These are phyloP conservation scores for Pseudozyma sp. DNA, from an alignment of 1,284 basidiomycete genomes.

Conservation along the genomic window DNA sequence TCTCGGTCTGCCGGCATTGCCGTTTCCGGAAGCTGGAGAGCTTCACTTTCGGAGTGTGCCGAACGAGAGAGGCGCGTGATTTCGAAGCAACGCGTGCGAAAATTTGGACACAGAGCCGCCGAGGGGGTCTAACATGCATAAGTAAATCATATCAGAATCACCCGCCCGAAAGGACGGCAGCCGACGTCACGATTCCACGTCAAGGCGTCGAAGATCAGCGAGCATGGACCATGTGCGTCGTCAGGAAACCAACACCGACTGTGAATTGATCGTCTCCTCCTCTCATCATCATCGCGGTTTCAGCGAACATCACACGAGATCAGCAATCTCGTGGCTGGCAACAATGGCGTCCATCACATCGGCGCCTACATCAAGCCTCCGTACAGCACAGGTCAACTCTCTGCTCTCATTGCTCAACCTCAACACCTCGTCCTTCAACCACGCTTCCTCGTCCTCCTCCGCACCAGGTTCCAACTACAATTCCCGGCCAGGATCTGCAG, in stretches of 20 bases:
- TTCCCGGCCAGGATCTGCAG: conserved; percentile 39
- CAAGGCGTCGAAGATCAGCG: background rate
- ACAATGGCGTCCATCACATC: conserved; percentile 27
- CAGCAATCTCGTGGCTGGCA: background rate
- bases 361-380: conserved; percentile 47
- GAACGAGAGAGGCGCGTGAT: background rate
- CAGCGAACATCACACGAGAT: no score
- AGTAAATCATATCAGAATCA: no score
- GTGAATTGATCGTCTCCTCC: background rate
- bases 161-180: conserved; percentile 3
- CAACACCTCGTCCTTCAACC: conserved; percentile 56
- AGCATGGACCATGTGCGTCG: conserved; percentile 6
- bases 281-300: background rate
- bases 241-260: conserved; percentile 3
- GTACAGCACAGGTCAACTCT: conserved; percentile 60
- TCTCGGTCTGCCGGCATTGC: conserved; percentile 3
- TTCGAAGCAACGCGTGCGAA: conserved; percentile 1
- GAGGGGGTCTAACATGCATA: background rate
- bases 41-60: background rate
- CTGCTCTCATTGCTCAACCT: conserved; percentile 65
- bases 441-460: conserved; percentile 38
- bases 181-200: background rate
- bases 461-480: conserved; percentile 44
- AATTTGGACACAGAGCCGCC: background rate
- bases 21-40: conserved; percentile 1